phyloP scores from a whole-genome alignment of 805 yeast species.

The Saturnispora galanensis region DNA sequence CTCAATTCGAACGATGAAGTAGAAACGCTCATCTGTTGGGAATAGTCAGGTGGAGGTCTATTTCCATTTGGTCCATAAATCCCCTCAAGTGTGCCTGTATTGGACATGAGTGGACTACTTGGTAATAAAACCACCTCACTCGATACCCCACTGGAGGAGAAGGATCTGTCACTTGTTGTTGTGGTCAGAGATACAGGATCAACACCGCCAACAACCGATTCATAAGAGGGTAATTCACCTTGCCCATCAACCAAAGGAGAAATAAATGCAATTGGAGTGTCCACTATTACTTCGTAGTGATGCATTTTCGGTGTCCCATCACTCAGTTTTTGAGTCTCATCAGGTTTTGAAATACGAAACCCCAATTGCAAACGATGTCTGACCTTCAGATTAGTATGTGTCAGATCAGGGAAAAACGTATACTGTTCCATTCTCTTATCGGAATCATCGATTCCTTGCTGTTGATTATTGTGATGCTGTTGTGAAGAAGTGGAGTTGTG shows the following conservation, averaged over 20 bases:
- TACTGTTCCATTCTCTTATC: conserved; percentile 11
- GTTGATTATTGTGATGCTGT: not conserved
- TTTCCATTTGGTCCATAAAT: not conserved
- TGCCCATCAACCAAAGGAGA: conserved; percentile 30
- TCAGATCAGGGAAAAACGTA: conserved; percentile 50
- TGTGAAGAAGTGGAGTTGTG: not conserved
- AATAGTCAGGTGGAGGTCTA: conserved; percentile 1
- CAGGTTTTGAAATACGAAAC: conserved; percentile 56
- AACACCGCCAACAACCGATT: conserved; percentile 21
- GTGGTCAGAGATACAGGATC: conserved; percentile 8
- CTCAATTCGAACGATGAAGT: conserved; percentile 1
- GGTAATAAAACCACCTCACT: conserved; percentile 37
- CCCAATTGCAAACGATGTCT: conserved; percentile 64
- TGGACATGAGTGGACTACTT: conserved; percentile 34
- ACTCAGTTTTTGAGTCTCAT: conserved; percentile 28
- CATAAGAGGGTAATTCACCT: conserved; percentile 33
- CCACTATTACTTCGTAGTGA: conserved; percentile 73
- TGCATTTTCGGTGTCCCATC: conserved; percentile 39
- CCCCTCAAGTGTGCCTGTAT: not conserved
- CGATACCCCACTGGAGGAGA: conserved; percentile 6
- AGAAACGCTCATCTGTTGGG: not conserved
- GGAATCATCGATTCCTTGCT: conserved; percentile 14
- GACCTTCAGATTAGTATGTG: conserved; percentile 52
- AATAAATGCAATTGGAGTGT: conserved; percentile 57
- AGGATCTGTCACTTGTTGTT: not conserved